These are phyloP conservation scores for Paracorniculantispora psalliotae DNA, from an alignment of 2,329 filamentous ascomycete genomes.

Conservation along the genomic window DNA sequence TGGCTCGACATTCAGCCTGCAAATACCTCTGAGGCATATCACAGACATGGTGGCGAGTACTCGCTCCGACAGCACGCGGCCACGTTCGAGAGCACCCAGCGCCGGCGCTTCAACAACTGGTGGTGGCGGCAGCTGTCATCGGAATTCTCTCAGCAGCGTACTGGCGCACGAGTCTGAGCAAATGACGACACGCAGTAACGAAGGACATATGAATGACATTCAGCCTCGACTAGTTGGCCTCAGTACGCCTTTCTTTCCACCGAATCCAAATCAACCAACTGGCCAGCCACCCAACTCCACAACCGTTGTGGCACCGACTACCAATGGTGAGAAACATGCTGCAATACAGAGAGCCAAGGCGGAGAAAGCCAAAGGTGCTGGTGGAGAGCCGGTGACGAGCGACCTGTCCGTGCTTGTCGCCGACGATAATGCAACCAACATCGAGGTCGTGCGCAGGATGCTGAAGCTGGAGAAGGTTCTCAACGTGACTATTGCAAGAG, in stretches of 20 bases:
- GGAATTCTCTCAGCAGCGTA: slow-evolving; percentile 8
- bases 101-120: slow-evolving; percentile 28
- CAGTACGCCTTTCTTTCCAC: slow-evolving; percentile 74
- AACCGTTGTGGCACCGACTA: slow-evolving; percentile 20
- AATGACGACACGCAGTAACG: slow-evolving; percentile 28
- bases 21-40: slow-evolving; percentile 73
- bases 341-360: slow-evolving; percentile 58
- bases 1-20: slow-evolving; percentile 78
- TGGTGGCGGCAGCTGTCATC: not conserved
- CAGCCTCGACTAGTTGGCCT: slow-evolving; percentile 78
- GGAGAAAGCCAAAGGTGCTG: slow-evolving; percentile 57
- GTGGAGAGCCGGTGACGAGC: slow-evolving; percentile 48
- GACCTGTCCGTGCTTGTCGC: slow-evolving; percentile 81
- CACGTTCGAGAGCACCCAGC: slow-evolving; percentile 41
- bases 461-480: slow-evolving; percentile 74
- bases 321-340: slow-evolving; percentile 54
- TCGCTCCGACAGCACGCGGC: slow-evolving; percentile 22
- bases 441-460: slow-evolving; percentile 57
- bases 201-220: slow-evolving; percentile 41
- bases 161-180: slow-evolving; percentile 3
- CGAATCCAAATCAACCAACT: slow-evolving; percentile 27
- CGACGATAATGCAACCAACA: slow-evolving; percentile 59
- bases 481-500: slow-evolving; percentile 82
- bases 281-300: not conserved
- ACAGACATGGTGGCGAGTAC: slow-evolving; percentile 51